Evolutionary conservation across 257 asterid genomes (phyloP), one percentile per base, ranked within the genome.

Genomic region (Thymus quinquecostatus): DNA sequence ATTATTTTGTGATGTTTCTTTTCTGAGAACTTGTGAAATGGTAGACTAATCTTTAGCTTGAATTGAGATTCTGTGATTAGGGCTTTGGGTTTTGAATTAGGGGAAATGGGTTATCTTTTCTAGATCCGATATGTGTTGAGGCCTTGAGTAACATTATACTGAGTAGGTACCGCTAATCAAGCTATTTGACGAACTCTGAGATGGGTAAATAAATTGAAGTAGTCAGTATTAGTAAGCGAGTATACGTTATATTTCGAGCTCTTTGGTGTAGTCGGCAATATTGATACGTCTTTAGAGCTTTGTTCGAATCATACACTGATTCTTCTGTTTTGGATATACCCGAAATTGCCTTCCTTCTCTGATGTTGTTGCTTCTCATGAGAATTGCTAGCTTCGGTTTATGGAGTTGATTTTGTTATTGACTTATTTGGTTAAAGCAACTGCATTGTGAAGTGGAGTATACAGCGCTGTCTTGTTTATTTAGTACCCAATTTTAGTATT

Each of bases 1-100:
- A 21, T 48, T 3, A n/a, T 1, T 8, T 8, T 33, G 63, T 33
- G 3, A 33, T 61, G 10, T 9, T 6, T 45, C 4, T 9, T 45
- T 61, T 6, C 11, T 13, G n/a, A 0, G 3, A 49, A 55, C 14
- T 38, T 14, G 2, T 61, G 59, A 48, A 48, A 51, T 74, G 40
- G 38, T 60, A 29, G 27, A 4, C 7, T 51, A 55, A 43, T 27
- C 40, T 8, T 36, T 56, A 53, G 66, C 57, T 66, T 48, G 69
- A n/a, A 68, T 21, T 48, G 13, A 47, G 8, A 5, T 33, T 64
- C 54, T 70, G 75, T 60, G 66, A 55, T 76, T 63, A 13, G 53
- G 36, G 40, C 40, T 3, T 36, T 36, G 40, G 40, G 40, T 8
- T 65, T 27, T 70, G 61, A 6, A 49, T 69, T 4, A 41, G 68